These are phyloP conservation scores for Rhodotorula toruloides DNA, from an alignment of 768 basidiomycete genomes.

Conservation along the genomic window DNA sequence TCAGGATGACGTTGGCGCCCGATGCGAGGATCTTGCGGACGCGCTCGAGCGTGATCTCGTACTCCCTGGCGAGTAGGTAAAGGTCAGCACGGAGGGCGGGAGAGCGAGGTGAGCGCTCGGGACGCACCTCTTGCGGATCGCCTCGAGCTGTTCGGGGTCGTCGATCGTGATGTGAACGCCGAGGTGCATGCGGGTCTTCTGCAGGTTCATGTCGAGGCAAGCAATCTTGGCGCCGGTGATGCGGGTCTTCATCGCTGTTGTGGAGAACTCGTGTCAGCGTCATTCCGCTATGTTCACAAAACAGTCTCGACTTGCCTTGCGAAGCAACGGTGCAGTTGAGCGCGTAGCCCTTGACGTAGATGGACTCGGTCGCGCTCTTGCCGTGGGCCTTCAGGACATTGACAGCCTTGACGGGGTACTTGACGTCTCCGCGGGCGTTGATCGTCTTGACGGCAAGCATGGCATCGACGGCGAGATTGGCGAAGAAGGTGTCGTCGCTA, in stretches of 20 bases:
- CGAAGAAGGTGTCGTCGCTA: constrained; percentile 96
- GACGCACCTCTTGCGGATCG: constrained; percentile 80
- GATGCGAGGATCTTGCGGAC: constrained; percentile 91
- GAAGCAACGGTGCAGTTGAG: constrained; percentile 97
- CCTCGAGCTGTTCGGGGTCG: constrained; percentile 90
- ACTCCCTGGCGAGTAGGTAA: constrained; percentile 57
- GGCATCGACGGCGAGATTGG: constrained; percentile 97
- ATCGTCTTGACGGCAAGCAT: constrained; percentile 95
- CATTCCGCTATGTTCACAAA: constrained; percentile 4
- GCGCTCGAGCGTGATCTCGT: constrained; percentile 91
- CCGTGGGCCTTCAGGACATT: constrained; percentile 98
- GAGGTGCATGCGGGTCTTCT: constrained; percentile 93
- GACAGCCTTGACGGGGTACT: constrained; percentile 98
- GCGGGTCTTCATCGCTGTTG: constrained; percentile 90
- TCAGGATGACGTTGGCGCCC: constrained; percentile 93
- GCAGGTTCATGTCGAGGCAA: constrained; percentile 94
- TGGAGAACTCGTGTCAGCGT: background rate
- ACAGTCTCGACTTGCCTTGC: constrained; percentile 64
- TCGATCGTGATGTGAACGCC: constrained; percentile 96
- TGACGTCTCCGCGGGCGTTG: constrained; percentile 88
- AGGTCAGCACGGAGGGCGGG: background rate
- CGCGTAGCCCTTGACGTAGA: constrained; percentile 93
- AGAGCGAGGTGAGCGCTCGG: too few relatives aligned
- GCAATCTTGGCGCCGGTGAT: constrained; percentile 93
- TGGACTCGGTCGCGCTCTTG: constrained; percentile 85